Evolutionary conservation across 208 protist genomes (phyloP).

Genomic region (Wallacemonas sp.): DNA sequence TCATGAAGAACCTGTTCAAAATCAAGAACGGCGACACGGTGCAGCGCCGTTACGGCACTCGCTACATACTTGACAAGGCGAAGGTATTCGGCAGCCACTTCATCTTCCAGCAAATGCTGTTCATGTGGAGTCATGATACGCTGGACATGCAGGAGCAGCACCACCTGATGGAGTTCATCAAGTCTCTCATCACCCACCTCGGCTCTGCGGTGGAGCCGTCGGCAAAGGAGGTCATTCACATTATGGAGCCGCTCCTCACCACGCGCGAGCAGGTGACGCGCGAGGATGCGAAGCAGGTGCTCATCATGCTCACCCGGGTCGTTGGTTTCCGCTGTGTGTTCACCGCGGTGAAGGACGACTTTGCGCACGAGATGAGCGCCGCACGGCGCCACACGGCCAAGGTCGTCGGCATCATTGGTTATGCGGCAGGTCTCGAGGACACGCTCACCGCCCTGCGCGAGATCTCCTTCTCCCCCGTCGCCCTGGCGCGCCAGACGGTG

Average conservation of each 20-base stretch:
- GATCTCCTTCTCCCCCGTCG: constrained; percentile 97
- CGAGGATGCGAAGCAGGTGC: constrained; percentile 99
- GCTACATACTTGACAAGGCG: constrained; percentile 98
- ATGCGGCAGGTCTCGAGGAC: constrained; percentile 94
- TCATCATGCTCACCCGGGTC: constrained; percentile 98
- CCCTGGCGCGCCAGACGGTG: constrained; percentile 97
- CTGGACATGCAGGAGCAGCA: constrained; percentile 98
- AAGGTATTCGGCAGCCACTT: constrained; percentile 96
- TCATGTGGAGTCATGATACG: constrained; percentile 96
- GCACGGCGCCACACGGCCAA: constrained; percentile 98
- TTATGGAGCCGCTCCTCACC: constrained; percentile 98
- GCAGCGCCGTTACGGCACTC: constrained; percentile 95
- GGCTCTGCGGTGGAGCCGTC: constrained; percentile 96
- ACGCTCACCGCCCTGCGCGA: constrained; percentile 97
- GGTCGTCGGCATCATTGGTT: constrained; percentile 97
- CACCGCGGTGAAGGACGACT: constrained; percentile 97
- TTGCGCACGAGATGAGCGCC: constrained; percentile 97
- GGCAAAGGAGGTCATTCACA: constrained; percentile 98
- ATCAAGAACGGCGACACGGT: constrained; percentile 99
- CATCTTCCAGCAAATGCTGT: constrained; percentile 98
- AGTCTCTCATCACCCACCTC: constrained; percentile 98
- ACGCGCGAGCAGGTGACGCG: constrained; percentile 97
- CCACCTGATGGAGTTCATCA: constrained; percentile 98
- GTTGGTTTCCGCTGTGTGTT: constrained; percentile 98
- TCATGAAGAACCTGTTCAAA: constrained; percentile 98